Percentiles rank a stretch among this genome's conserved stretches.
Evolutionary conservation across 139 green algal species (phyloP).

Genomic region (Chlamydomonas eustigma): DNA sequence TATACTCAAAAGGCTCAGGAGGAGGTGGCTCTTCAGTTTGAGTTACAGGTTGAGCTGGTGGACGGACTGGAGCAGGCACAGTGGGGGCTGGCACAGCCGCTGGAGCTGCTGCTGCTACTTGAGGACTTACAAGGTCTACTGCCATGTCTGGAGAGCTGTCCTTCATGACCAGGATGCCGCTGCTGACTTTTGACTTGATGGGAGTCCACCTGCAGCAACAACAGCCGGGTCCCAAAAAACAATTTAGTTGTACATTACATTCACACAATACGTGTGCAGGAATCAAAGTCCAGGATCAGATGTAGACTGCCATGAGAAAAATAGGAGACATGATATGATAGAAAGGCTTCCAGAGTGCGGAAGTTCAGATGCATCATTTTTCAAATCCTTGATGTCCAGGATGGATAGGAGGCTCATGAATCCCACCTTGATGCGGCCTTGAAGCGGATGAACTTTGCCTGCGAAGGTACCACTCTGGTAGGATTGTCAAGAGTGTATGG

Average conservation of each 20-base stretch:
- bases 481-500: conserved; percentile 75
- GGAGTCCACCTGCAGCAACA: conserved; percentile 56
- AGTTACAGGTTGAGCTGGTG: conserved; percentile 9
- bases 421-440: conserved; percentile 33
- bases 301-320: no score
- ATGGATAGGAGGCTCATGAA: no score
- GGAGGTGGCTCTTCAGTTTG: conserved; percentile 68
- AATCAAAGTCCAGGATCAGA: no score
- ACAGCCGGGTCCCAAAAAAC: no score
- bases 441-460: conserved; percentile 65
- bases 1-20: conserved; percentile 78
- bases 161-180: background rate
- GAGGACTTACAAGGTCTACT: conserved; percentile 30
- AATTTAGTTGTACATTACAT: no score
- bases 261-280: no score
- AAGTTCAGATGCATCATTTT: no score
- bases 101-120: conserved; percentile 7
- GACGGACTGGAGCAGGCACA: conserved; percentile 13
- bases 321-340: no score
- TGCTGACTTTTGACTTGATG: conserved; percentile 43
- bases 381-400: no score
- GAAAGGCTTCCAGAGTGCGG: no score
- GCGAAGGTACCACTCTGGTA: conserved; percentile 73
- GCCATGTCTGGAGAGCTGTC: conserved; percentile 41
- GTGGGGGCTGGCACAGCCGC: conserved; percentile 17